A percentile compares a stretch with the other conserved stretches of the same genome.
These are phyloP conservation scores for Auricularia heimuer DNA, from an alignment of 768 basidiomycete genomes.

Conservation along the genomic window DNA sequence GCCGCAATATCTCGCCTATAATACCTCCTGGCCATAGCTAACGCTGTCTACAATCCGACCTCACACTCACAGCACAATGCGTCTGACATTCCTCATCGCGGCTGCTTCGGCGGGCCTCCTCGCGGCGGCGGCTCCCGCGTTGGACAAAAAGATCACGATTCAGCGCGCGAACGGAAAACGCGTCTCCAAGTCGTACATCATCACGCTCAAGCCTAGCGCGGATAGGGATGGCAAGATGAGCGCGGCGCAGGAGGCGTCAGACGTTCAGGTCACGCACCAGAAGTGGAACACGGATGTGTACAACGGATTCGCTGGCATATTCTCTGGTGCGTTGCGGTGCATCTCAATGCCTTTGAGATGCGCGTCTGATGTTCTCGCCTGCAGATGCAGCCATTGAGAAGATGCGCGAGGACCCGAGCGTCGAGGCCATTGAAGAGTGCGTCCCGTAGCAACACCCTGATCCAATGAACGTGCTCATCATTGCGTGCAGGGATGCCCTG, in stretches of 20 bases:
- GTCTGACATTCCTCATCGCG: not conserved
- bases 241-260: not conserved
- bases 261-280: not conserved
- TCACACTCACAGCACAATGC: too few relatives aligned
- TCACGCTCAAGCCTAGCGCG: not conserved
- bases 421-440: not conserved
- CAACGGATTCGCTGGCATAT: not conserved
- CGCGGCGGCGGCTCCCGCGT: not conserved
- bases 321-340: not conserved
- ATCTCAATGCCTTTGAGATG: too few relatives aligned
- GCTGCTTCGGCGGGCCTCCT: not conserved
- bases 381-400: not conserved
- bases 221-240: not conserved
- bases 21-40: too few relatives aligned
- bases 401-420: not conserved
- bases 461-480: not conserved
- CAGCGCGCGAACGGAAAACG: not conserved
- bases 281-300: not conserved
- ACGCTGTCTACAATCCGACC: too few relatives aligned
- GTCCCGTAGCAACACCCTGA: not conserved
- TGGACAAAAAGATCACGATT: not conserved
- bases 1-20: too few relatives aligned
- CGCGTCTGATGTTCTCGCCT: not conserved
- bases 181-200: not conserved
- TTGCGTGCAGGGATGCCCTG: too few relatives aligned